These are phyloP conservation scores for Pulveroboletus sp. DNA, from an alignment of 768 basidiomycete species.

Conservation along the genomic window DNA sequence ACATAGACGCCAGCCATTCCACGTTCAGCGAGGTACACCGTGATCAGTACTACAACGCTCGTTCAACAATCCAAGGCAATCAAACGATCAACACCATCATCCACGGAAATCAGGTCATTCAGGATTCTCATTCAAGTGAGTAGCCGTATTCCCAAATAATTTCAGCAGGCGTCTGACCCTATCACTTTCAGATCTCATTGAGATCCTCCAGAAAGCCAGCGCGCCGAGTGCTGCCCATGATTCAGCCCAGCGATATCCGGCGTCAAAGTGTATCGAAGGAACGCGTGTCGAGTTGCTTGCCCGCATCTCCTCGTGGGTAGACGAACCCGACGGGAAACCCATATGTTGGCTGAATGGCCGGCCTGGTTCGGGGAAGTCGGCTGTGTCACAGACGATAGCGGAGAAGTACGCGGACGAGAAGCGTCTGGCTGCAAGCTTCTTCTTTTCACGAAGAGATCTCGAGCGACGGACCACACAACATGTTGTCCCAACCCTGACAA, in stretches of 20 bases:
- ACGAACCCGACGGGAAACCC: constrained; percentile 3
- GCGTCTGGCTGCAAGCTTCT: constrained; percentile 34
- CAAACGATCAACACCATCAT: constrained; percentile 16
- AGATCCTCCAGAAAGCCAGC: constrained; percentile 12
- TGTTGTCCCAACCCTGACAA: constrained; percentile 32
- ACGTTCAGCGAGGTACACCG: constrained; percentile 16
- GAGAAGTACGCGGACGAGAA: constrained; percentile 18
- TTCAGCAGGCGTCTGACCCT: background rate
- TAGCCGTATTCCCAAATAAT: too few relatives aligned
- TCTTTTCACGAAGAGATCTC: constrained; percentile 32
- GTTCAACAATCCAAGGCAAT: constrained; percentile 14
- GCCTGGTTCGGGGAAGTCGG: constrained; percentile 27
- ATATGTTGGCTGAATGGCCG: constrained; percentile 27
- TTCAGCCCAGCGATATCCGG: constrained; percentile 18
- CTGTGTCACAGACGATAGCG: constrained; percentile 31
- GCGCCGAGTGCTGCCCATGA: constrained; percentile 20
- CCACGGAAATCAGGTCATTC: constrained; percentile 19
- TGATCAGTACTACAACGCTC: constrained; percentile 12
- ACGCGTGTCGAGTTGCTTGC: constrained; percentile 19
- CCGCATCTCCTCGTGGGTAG: constrained; percentile 14
- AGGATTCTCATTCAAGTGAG: constrained; percentile 10
- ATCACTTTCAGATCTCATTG: constrained; percentile 8
- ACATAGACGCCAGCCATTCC: constrained; percentile 12
- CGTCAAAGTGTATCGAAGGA: constrained; percentile 22
- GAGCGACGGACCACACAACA: constrained; percentile 21